Evolutionary conservation across 345 rosid species (phyloP).

Genomic region (Syzygium jambos): DNA sequence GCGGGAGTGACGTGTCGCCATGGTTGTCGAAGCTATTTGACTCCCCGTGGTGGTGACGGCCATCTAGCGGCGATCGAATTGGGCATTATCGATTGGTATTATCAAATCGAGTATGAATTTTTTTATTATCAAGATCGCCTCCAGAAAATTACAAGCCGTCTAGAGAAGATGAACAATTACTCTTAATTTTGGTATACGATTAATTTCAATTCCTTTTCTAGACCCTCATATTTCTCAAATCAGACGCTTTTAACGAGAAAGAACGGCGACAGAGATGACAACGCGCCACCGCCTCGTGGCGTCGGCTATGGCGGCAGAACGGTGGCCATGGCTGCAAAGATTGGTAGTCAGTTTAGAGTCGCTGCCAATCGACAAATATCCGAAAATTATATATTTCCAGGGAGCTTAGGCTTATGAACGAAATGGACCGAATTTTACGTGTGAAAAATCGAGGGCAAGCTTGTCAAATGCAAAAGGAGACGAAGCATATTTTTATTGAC

Average conservation of each 20-base stretch:
- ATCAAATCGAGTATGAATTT: background rate
- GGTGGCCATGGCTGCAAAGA: background rate
- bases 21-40: background rate
- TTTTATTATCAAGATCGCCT: background rate
- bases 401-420: background rate
- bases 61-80: background rate
- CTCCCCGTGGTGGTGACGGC: background rate
- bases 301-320: background rate
- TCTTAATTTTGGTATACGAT: background rate
- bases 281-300: background rate
- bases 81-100: accelerated
- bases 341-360: no score
- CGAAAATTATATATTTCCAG: background rate
- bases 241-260: no score
- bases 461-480: background rate
- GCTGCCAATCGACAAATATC: background rate
- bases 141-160: background rate
- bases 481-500: background rate
- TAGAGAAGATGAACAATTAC: background rate
- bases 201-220: no score
- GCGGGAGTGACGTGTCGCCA: background rate
- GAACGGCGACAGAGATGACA: background rate
- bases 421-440: background rate
- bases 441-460: background rate
- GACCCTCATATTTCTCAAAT: no score